phyloP scores from a whole-genome alignment of 2,329 filamentous ascomycete species.

The Nemania sp. region DNA sequence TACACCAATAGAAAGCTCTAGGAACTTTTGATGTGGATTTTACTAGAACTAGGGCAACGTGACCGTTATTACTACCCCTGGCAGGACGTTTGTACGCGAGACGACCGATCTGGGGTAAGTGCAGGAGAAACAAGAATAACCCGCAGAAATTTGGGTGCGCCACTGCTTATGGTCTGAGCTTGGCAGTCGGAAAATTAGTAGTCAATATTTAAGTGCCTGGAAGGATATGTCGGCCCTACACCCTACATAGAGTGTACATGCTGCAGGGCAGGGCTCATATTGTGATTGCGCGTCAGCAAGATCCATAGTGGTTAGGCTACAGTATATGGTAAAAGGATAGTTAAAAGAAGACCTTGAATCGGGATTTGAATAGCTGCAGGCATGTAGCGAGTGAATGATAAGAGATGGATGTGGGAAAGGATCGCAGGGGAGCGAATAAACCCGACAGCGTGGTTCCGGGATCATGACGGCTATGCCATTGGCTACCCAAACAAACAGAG shows the following conservation, averaged over 20 bases:
- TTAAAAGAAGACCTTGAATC: neutral
- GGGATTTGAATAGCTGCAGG: neutral
- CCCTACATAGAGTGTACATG: neutral
- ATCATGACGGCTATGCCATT: constrained; percentile 27
- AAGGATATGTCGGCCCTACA: constrained; percentile 2
- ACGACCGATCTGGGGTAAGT: constrained; percentile 27
- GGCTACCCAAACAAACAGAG: constrained; percentile 11
- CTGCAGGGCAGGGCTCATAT: neutral
- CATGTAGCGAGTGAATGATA: constrained; percentile 3
- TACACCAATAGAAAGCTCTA: neutral
- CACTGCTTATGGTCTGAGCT: constrained; percentile 21
- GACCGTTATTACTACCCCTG: neutral
- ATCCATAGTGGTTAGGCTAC: neutral
- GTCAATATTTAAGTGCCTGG: constrained; percentile 5
- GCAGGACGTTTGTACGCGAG: constrained; percentile 8
- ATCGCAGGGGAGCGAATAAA: constrained; percentile 25
- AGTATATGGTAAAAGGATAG: neutral
- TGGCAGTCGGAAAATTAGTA: constrained; percentile 1
- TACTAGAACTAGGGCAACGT: neutral
- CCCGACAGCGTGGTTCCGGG: constrained; percentile 40
- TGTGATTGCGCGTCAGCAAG: neutral
- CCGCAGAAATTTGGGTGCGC: constrained; percentile 1
- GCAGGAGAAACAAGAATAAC: constrained; percentile 5
- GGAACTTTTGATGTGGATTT: constrained; percentile 2
- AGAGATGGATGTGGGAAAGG: constrained; percentile 27